These are phyloP conservation scores for Toxoplasma gondii DNA, from an alignment of 169 alveolate species.

Conservation along the genomic window DNA sequence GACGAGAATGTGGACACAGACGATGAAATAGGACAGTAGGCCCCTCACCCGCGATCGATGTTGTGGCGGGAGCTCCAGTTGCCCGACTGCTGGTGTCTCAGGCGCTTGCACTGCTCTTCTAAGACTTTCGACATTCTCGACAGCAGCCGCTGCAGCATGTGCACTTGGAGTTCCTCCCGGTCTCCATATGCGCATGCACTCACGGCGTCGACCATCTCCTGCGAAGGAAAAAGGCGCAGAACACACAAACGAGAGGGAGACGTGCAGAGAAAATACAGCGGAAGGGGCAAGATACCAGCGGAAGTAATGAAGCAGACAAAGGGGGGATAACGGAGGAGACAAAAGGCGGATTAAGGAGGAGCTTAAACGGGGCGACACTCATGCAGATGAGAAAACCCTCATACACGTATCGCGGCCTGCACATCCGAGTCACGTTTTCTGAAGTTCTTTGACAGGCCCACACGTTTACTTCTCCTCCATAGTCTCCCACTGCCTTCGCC, in stretches of 20 bases:
- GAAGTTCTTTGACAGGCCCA: too few relatives aligned
- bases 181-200: conserved; percentile 43
- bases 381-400: too few relatives aligned
- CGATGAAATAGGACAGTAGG: too few relatives aligned
- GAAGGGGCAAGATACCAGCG: background rate
- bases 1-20: too few relatives aligned
- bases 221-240: background rate
- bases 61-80: background rate
- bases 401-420: too few relatives aligned
- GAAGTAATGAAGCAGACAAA: background rate
- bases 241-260: background rate
- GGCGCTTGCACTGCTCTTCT: conserved; percentile 20
- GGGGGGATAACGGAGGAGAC: too few relatives aligned
- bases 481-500: background rate
- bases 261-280: background rate
- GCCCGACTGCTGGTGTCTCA: background rate
- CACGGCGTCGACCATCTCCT: conserved; percentile 41
- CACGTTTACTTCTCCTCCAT: background rate
- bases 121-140: conserved; percentile 14
- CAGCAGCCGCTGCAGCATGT: conserved; percentile 34
- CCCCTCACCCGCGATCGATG: background rate
- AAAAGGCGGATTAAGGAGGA: too few relatives aligned
- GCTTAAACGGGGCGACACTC: too few relatives aligned
- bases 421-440: too few relatives aligned
- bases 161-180: conserved; percentile 26